Evolutionary conservation across 2,329 filamentous ascomycete genomes (phyloP), one percentile per base, ranked within the genome.

Genomic region (Colletotrichum ledebouriae): DNA sequence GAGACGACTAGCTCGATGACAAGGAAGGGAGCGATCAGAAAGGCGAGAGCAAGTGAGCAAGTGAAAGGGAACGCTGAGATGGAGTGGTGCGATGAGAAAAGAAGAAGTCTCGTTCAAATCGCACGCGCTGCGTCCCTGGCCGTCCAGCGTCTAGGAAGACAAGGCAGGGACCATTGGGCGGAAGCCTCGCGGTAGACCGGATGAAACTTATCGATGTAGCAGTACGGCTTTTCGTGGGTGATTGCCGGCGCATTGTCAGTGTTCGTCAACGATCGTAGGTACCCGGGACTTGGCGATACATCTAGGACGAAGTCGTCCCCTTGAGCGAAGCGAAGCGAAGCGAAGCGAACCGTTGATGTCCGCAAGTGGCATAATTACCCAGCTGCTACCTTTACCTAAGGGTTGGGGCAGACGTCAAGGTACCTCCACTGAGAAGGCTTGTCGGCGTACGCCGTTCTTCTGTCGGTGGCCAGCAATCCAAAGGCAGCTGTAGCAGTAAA

Each of bases 311-410:
- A 60, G 47, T 34, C 15, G 42, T 59, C 39, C 61, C 60, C 49
- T 65, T 47, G 53, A 52, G 65, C 65, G 61, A 65, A 65, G 41
- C 55, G 61, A 68, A n/a, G n/a, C n/a, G 41, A 65, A 65, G 61
- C 61, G 61, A 68, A 42, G 65, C 60, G 65, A 65, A 59, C 61
- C 65, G 61, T 68, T 65, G 61, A 46, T 68, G 65, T 68, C 61
- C 61, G 47, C 41, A 20, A 41, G 41, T 55, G 60, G 64, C 46
- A 64, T 47, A 39, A 11, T 11, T 39, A 11, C 37, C 37, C 12
- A 39, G 37, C 41, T 60, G 55, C 60, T 46, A 64, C 53, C 59
- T 64, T 17, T 17, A 17, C 17, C 17, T 17, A 17, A 17, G 46
- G 41, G 46, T 55, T 15, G 57, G 55, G 58, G 25, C 22, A 12